A percentile compares a stretch with the other conserved stretches of the same genome.
These are phyloP conservation scores for Leishmania braziliensis DNA, from an alignment of 208 protist genomes.

Conservation along the genomic window DNA sequence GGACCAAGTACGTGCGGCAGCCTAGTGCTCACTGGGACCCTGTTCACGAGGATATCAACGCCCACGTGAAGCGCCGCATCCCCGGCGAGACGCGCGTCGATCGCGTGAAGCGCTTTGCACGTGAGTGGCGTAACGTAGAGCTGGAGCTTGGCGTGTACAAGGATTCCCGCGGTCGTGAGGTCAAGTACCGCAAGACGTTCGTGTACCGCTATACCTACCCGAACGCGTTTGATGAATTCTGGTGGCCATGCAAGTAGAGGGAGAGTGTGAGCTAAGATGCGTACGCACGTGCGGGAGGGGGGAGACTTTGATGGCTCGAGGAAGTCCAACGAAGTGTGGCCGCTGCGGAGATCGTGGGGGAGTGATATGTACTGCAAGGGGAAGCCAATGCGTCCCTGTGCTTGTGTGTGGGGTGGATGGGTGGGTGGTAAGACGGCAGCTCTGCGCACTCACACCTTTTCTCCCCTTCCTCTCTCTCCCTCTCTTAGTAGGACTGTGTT, in stretches of 20 bases:
- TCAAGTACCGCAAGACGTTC: constrained; percentile 92
- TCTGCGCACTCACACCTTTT: not conserved
- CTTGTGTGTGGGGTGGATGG: not conserved
- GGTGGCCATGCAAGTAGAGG: constrained; percentile 87
- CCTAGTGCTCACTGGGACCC: constrained; percentile 87
- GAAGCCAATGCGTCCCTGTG: not conserved
- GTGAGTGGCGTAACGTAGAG: constrained; percentile 92
- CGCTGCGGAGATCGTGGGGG: not conserved
- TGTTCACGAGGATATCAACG: constrained; percentile 91
- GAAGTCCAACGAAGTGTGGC: not conserved
- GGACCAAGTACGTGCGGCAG: constrained; percentile 84
- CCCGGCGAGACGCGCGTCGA: constrained; percentile 89
- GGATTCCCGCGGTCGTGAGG: constrained; percentile 84
- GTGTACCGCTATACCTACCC: constrained; percentile 93
- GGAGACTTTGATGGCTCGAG: not conserved
- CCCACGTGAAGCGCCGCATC: constrained; percentile 90
- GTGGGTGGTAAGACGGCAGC: not conserved
- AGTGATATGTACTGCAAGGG: not conserved
- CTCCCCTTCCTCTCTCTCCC: not conserved
- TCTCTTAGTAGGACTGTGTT: not conserved
- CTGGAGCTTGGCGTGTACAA: constrained; percentile 89
- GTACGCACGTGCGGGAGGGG: not conserved
- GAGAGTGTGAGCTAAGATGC: not conserved
- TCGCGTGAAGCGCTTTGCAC: constrained; percentile 85
- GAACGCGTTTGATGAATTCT: constrained; percentile 92